Base-by-base conservation (phyloP, 768 basidiomycete species). In the Asterophora lycoperdoides region DNA sequence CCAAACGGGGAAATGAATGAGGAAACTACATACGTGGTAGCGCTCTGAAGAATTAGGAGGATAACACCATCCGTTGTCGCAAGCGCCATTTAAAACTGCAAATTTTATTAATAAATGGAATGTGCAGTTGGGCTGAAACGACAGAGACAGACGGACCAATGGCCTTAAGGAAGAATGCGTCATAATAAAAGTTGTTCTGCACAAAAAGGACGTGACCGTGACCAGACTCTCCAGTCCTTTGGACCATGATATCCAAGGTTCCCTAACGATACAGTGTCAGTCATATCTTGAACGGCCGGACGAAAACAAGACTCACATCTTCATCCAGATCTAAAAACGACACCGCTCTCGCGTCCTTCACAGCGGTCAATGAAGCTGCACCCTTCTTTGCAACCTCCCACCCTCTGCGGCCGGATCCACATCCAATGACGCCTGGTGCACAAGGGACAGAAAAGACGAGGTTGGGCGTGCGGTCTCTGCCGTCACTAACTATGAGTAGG, bases 121-220 rank as follows among this genome's bases (percentile, higher is more conserved):
- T 29, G 32, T 19, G 46, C 35, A 32, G 20, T 37, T 3, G 8
- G n/a, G 18, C 9, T 8, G 9, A 1, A 26, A 30, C 11, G 28
- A 33, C 5, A 5, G 20, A 39, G 18, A 43, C 3, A 8, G 18
- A 68, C 82, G 37, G 36, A 95, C 94, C 86, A 36, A 93, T 89
- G 2, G 96, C 92, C 62, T 97, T 97, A 44, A 98, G 75, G 79
- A 98, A 99, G 74, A 99, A 99, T 0, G 96, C 95, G 56, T 99
- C 96, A 61, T 93, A 93, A 60, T 95, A 98, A 60, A 94, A 90
- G 65, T 97, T 98, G 61, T 99, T 99, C 68, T 95, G 93, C 41
- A 99, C 72, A 61, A 99, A 95, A 4, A 81, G 60, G 14, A 90
- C 68, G 34, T 76, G 80, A 11, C 86, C 85, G 37, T 65, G 59